Evolutionary conservation across 2,329 filamentous ascomycete genomes (phyloP).

Genomic region (Nannizziopsis arthrosporioides): DNA sequence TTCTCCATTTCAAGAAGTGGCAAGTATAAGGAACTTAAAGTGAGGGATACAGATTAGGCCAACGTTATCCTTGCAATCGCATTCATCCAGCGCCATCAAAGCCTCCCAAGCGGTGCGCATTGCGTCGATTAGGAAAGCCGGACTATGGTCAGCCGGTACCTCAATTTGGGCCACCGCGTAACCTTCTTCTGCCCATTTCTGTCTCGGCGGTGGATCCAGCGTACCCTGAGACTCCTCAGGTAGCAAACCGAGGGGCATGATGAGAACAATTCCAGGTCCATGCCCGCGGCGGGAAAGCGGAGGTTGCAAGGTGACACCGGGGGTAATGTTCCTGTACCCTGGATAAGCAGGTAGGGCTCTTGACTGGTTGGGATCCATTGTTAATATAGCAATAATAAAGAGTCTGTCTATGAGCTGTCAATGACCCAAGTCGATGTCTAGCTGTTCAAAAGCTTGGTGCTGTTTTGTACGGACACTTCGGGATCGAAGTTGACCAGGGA

Average conservation of each 20-base stretch:
- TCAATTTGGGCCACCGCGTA: slow-evolving; percentile 49
- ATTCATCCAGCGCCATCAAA: slow-evolving; percentile 19
- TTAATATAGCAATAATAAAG: too few species aligned
- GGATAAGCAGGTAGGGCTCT: slow-evolving; percentile 30
- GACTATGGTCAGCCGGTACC: slow-evolving; percentile 8
- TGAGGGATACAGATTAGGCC: slow-evolving; percentile 25
- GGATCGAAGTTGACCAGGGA: too few species aligned
- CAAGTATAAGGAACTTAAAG: background rate
- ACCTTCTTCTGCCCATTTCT: slow-evolving; percentile 63
- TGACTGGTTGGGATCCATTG: background rate
- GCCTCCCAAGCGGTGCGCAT: slow-evolving; percentile 19
- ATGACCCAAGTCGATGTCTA: too few species aligned
- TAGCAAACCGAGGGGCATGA: slow-evolving; percentile 29
- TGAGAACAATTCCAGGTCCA: slow-evolving; percentile 40
- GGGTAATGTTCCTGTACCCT: slow-evolving; percentile 5
- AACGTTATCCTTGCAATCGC: slow-evolving; percentile 17
- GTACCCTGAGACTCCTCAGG: slow-evolving; percentile 26
- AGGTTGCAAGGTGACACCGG: slow-evolving; percentile 28
- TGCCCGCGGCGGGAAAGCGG: slow-evolving; percentile 40
- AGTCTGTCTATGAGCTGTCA: too few species aligned
- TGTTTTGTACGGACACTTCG: too few species aligned
- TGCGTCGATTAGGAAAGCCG: slow-evolving; percentile 14
- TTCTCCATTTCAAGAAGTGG: background rate
- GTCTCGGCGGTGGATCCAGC: slow-evolving; percentile 43
- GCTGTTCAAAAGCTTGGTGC: too few species aligned